Evolutionary conservation across 192 early-diverging fungal genomes (phyloP).

Genomic region (Gryganskiella cystojenkinii): DNA sequence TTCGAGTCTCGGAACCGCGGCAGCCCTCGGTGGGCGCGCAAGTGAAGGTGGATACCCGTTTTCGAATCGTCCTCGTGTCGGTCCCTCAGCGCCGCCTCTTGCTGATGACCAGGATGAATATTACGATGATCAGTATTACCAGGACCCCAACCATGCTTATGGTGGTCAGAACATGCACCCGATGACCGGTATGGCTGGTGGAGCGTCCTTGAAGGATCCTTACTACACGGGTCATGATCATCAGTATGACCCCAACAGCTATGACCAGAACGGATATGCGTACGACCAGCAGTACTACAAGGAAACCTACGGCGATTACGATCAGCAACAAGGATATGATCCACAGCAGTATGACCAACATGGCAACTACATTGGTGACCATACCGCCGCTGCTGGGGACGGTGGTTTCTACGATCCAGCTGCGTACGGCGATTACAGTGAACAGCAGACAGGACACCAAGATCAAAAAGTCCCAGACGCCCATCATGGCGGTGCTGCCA

Average conservation of each 20-base stretch:
- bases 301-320: slow-evolving; percentile 14
- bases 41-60: slow-evolving; percentile 29
- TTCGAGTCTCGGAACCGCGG: slow-evolving; percentile 6
- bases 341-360: slow-evolving; percentile 36
- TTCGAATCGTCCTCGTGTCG: slow-evolving; percentile 32
- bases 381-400: too few species aligned
- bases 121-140: slow-evolving; percentile 43
- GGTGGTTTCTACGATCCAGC: slow-evolving; percentile 10
- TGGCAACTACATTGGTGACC: slow-evolving; percentile 18
- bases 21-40: not conserved
- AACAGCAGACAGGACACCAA: not conserved
- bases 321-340: slow-evolving; percentile 28
- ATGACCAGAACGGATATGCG: not conserved
- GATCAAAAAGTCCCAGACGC: too few species aligned
- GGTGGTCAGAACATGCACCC: slow-evolving; percentile 30
- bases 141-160: slow-evolving; percentile 4
- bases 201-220: not conserved
- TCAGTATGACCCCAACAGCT: slow-evolving; percentile 4
- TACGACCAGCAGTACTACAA: slow-evolving; percentile 12
- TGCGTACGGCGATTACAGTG: slow-evolving; percentile 10
- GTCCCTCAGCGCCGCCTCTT: not conserved
- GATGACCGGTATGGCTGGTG: slow-evolving; percentile 12
- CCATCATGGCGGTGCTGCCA: slow-evolving; percentile 14
- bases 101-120: slow-evolving; percentile 29
- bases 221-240: slow-evolving; percentile 4